These are phyloP conservation scores for Ustilago curta DNA, from an alignment of 1,284 basidiomycete genomes.

Conservation along the genomic window DNA sequence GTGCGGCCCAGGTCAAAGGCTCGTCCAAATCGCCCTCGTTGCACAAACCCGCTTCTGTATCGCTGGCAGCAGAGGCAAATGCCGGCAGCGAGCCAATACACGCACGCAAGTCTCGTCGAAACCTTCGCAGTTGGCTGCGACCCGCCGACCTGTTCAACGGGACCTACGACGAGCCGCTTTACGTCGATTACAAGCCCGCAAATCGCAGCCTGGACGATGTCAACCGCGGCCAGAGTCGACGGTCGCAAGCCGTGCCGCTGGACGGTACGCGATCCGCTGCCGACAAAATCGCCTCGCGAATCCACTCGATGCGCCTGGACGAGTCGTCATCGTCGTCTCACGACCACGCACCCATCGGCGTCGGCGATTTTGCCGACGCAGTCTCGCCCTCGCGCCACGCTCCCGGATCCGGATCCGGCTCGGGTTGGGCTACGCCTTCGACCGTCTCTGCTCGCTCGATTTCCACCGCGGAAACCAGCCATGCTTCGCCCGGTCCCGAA, in stretches of 20 bases:
- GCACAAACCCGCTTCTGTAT: neutral
- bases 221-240: neutral
- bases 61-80: conserved; percentile 9
- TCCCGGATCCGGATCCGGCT: conserved; percentile 34
- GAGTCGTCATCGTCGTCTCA: neutral
- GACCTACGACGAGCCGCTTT: conserved; percentile 32
- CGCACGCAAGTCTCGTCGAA: conserved; percentile 20
- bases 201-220: conserved; percentile 29
- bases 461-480: conserved; percentile 41
- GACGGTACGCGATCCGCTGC: conserved; percentile 6
- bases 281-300: conserved; percentile 11
- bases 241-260: neutral
- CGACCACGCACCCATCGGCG: neutral
- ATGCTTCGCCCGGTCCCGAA: conserved; percentile 18
- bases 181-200: conserved; percentile 28
- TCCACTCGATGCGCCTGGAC: conserved; percentile 19
- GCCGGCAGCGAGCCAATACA: neutral
- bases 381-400: conserved; percentile 11
- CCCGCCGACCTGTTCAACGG: neutral
- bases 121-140: conserved; percentile 29
- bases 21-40: neutral
- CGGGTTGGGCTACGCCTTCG: conserved; percentile 34
- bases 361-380: conserved; percentile 7
- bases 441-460: conserved; percentile 30
- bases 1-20: conserved; percentile 1